Percentiles rank a stretch among this genome's conserved stretches.
These are phyloP conservation scores for Fusarium chlamydosporum DNA, from an alignment of 2,329 filamentous ascomycete genomes.

Conservation along the genomic window DNA sequence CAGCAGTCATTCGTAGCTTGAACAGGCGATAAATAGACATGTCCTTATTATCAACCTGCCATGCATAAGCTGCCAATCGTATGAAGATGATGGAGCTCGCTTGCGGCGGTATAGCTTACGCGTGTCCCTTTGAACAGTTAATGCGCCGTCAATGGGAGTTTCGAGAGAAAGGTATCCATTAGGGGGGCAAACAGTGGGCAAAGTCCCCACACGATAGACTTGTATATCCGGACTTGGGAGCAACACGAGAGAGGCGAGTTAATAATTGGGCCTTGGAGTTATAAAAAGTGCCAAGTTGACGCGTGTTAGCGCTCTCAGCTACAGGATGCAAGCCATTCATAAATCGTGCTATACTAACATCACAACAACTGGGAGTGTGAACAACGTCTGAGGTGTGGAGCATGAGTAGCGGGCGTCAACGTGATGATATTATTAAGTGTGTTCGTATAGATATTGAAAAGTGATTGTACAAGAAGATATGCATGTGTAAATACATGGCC, in stretches of 20 bases:
- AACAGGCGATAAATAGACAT: slow-evolving; percentile 7
- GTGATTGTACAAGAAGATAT: slow-evolving; percentile 43
- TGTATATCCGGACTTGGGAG: neutral
- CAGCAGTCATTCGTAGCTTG: neutral
- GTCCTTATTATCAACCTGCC: slow-evolving; percentile 1
- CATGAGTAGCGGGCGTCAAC: slow-evolving; percentile 22
- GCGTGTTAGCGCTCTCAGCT: neutral
- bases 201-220: slow-evolving; percentile 10
- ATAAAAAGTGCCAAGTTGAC: slow-evolving; percentile 10
- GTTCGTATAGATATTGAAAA: slow-evolving; percentile 35
- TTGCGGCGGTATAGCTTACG: slow-evolving; percentile 50
- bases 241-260: slow-evolving; percentile 7
- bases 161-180: slow-evolving; percentile 5
- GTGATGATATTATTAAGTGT: slow-evolving; percentile 41
- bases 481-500: slow-evolving; percentile 42
- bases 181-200: slow-evolving; percentile 18
- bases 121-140: slow-evolving; percentile 28
- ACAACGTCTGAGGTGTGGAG: slow-evolving; percentile 13
- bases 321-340: neutral
- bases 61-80: slow-evolving; percentile 4
- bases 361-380: slow-evolving; percentile 7
- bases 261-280: slow-evolving; percentile 8
- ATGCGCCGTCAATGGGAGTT: slow-evolving; percentile 18
- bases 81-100: slow-evolving; percentile 21
- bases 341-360: neutral